Conservation (phyloP, 371 early-diverging fungal genomes). For the Mortierella sp. region DNA sequence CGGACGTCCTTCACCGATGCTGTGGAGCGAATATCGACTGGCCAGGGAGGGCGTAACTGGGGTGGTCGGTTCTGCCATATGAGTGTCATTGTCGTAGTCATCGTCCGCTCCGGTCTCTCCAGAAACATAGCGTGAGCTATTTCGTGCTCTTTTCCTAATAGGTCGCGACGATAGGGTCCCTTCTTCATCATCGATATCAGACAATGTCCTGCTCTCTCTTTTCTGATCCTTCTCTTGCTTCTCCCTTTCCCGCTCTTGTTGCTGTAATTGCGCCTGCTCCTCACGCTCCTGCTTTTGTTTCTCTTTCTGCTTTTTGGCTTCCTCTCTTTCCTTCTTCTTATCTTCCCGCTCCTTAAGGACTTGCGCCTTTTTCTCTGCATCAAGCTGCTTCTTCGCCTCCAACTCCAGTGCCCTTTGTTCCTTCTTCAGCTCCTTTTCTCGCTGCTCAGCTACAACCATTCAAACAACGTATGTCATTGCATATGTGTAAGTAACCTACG, state of each 20-base stretch:
- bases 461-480: no score
- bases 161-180: slow-evolving; percentile 18
- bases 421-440: slow-evolving; percentile 39
- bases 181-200: slow-evolving; percentile 29
- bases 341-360: slow-evolving; percentile 39
- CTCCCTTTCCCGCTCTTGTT: slow-evolving; percentile 26
- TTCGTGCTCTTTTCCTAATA: slow-evolving; percentile 20
- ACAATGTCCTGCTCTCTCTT: slow-evolving; percentile 13
- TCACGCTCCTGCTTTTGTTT: slow-evolving; percentile 39
- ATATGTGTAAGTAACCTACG: no score
- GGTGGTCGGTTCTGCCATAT: slow-evolving; percentile 13
- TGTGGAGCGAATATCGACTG: slow-evolving; percentile 15
- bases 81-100: slow-evolving; percentile 28
- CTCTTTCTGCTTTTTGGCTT: slow-evolving; percentile 51
- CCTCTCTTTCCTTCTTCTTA: slow-evolving; percentile 44
- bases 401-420: slow-evolving; percentile 35
- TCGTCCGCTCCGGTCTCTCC: slow-evolving; percentile 23
- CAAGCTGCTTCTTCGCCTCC: slow-evolving; percentile 38
- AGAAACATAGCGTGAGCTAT: slow-evolving; percentile 28
- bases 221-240: slow-evolving; percentile 23
- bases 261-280: slow-evolving; percentile 32
- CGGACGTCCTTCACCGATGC: slow-evolving; percentile 12
- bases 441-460: slow-evolving; percentile 27
- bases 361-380: slow-evolving; percentile 47
- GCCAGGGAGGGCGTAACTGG: slow-evolving; percentile 17